Evolutionary conservation across 352 stramenopile genomes (phyloP).

Genomic region (Globisporangium acanthophoron): DNA sequence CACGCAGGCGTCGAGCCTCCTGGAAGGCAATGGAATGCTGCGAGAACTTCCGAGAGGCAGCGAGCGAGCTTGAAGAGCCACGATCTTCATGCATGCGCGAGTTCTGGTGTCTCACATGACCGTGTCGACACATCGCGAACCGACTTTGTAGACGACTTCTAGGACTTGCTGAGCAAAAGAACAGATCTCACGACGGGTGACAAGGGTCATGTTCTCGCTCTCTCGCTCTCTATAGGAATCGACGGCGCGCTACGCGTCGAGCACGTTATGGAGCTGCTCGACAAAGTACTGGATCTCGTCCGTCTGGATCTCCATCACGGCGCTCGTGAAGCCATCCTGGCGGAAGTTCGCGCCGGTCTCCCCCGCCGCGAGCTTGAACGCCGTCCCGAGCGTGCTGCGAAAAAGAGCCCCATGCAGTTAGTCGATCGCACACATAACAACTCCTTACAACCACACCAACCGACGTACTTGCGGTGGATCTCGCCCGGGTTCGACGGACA

Average conservation of each 20-base stretch:
- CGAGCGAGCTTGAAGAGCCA: too few species aligned
- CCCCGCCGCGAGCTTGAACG: conserved; percentile 91
- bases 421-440: not conserved
- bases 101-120: too few species aligned
- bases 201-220: too few species aligned
- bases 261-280: conserved; percentile 92
- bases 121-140: too few species aligned
- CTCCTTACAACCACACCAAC: conserved; percentile 5
- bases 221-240: too few species aligned
- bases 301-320: conserved; percentile 94
- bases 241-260: conserved; percentile 56
- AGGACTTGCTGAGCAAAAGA: too few species aligned
- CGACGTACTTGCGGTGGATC: conserved; percentile 82
- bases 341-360: conserved; percentile 91
- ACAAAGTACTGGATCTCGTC: conserved; percentile 95
- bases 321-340: conserved; percentile 95
- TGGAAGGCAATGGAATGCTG: too few species aligned
- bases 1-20: too few species aligned
- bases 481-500: conserved; percentile 86
- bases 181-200: too few species aligned
- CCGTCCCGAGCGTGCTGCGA: conserved; percentile 84
- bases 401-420: conserved; percentile 11
- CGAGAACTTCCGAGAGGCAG: too few species aligned
- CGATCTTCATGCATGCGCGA: too few species aligned
- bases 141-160: too few species aligned